Conservation (phyloP, 805 yeast species). For the Candida endomychidarum region DNA sequence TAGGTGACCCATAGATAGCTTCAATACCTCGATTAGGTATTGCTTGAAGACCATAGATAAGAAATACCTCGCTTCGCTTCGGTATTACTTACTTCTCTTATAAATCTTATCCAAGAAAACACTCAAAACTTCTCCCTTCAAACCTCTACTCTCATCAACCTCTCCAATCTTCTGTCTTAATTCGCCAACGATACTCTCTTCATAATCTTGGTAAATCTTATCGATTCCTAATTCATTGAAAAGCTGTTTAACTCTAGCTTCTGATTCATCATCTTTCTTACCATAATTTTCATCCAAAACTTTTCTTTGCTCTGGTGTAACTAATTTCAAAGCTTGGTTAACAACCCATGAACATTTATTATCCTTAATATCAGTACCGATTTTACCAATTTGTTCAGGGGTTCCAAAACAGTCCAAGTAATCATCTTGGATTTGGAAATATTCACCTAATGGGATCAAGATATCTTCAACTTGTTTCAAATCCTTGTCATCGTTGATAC, state of each 20-base stretch:
- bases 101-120: conserved; percentile 87
- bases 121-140: conserved; percentile 81
- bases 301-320: conserved; percentile 76
- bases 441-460: conserved; percentile 93
- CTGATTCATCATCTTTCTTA: conserved; percentile 66
- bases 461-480: conserved; percentile 85
- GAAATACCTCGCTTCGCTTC: too few species aligned
- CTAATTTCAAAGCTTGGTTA: conserved; percentile 84
- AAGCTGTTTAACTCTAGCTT: conserved; percentile 67
- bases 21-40: too few species aligned
- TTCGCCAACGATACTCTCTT: conserved; percentile 69
- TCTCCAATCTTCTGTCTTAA: conserved; percentile 63
- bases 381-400: conserved; percentile 96
- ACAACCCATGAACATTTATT: conserved; percentile 98
- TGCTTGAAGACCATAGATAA: too few species aligned
- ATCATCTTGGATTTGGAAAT: conserved; percentile 98
- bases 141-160: conserved; percentile 90
- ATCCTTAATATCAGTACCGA: conserved; percentile 97
- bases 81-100: conserved; percentile 92
- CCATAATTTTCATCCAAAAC: conserved; percentile 89
- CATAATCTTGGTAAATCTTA: conserved; percentile 72
- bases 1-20: too few species aligned
- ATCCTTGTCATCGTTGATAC: conserved; percentile 66
- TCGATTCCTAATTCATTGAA: conserved; percentile 75
- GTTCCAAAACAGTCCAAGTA: conserved; percentile 96